Evolutionary conservation across 2,329 filamentous ascomycete species (phyloP).

Genomic region (Paecilomyces dactylethromorphus): DNA sequence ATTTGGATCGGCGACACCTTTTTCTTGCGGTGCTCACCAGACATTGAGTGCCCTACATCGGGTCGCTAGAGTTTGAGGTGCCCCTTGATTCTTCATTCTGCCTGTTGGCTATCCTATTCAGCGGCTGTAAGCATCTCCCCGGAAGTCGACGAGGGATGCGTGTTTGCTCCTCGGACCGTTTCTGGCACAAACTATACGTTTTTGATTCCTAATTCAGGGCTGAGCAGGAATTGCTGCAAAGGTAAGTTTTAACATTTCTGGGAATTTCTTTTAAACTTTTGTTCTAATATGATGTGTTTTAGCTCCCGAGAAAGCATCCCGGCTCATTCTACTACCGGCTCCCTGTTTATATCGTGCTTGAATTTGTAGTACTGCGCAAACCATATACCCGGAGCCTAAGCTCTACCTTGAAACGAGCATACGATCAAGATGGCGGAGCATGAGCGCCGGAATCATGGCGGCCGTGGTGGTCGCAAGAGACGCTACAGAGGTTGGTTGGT

Average conservation of each 20-base stretch:
- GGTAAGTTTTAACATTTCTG: not conserved
- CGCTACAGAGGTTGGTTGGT: conserved; percentile 75
- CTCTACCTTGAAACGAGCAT: not conserved
- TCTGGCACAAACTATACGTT: not conserved
- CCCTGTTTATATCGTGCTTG: not conserved
- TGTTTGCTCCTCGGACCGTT: not conserved
- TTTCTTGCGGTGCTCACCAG: not conserved
- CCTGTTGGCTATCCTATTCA: not conserved
- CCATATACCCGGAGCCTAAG: not conserved
- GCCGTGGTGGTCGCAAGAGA: conserved; percentile 58
- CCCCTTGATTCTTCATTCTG: not conserved
- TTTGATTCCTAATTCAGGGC: not conserved
- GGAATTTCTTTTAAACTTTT: not conserved
- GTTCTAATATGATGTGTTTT: not conserved
- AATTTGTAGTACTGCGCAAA: not conserved
- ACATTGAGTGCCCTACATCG: not conserved
- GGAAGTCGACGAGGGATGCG: not conserved
- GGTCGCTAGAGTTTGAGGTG: not conserved
- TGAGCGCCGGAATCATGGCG: conserved; percentile 50
- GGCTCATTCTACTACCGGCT: not conserved
- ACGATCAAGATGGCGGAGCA: conserved; percentile 45
- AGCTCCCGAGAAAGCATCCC: not conserved
- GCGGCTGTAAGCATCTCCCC: not conserved
- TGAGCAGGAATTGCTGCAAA: not conserved
- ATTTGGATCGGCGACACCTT: not conserved